Evolutionary conservation across 75 land plant species (phyloP), one percentile per base, ranked within the genome.

Genomic region (Adiantum capillusveneris): DNA sequence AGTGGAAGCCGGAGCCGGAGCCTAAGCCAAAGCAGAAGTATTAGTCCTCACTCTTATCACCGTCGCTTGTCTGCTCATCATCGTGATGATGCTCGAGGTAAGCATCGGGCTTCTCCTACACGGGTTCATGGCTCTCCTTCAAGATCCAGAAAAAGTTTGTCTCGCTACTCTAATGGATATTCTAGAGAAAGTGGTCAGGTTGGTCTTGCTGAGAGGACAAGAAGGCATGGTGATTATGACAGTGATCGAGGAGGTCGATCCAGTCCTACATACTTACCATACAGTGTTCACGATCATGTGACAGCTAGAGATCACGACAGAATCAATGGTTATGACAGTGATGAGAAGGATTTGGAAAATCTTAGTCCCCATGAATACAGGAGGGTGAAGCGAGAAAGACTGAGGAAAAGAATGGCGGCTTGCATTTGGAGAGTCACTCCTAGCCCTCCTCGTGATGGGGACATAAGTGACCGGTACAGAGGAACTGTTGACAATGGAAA

Each of bases 381-480:
- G 48, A 66, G 84, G 67, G 56, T 81, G 37, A 86, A 86, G 73
- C 72, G 96, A 25, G 90, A 86, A 81, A 83, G 75, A 59, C 13
- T 85, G 66, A 46, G 90, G 58, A 79, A 70, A 59, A 60, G 62
- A 57, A 39, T 79, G 65, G 76, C 65, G 64, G 61, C 69, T 57
- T 85, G 90, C 59, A 79, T 90, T 0, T 90, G 90, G 90, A 79
- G 51, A 16, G 59, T 61, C 18, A 83, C 96, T 6, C 96, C 96
- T 1, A 86, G 90, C 61, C 96, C 90, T 25, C 83, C 84, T 12
- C 55, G 55, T 7, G 42, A 51, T 0, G 57, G 36, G n/a, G n/a
- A n/a, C n/a, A n/a, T 30, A 21, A 31, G 26, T 54, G 56, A 25
- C 27, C 56, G 7, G 29, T 12, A 18, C 17, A 34, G 44, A 69